These are phyloP conservation scores for Bassia scoparia DNA, from an alignment of 148 eudicot genomes.

Conservation along the genomic window DNA sequence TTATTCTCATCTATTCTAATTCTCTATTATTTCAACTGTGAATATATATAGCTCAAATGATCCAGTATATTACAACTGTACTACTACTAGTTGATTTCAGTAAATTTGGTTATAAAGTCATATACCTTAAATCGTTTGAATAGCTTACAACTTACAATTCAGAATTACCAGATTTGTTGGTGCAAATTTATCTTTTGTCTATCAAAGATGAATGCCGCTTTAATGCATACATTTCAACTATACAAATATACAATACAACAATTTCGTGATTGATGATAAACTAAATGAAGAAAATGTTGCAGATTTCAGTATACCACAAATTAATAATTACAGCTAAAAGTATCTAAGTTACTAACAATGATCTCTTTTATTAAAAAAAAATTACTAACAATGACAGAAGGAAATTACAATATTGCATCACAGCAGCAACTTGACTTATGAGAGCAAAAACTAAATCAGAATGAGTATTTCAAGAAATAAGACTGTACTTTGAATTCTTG, in stretches of 20 bases:
- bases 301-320: not conserved
- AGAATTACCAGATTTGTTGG: not conserved
- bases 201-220: not conserved
- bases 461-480: not conserved
- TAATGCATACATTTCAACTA: not conserved
- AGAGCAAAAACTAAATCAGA: not conserved
- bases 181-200: no score
- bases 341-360: no score
- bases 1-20: no score
- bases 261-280: no score
- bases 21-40: not conserved
- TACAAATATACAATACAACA: not conserved
- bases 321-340: not conserved
- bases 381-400: no score
- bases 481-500: conserved; percentile 63
- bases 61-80: not conserved
- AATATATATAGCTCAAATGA: not conserved
- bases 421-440: not conserved
- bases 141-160: not conserved
- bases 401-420: not conserved
- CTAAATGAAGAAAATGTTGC: not conserved
- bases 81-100: not conserved
- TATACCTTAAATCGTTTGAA: not conserved
- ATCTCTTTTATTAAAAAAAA: no score
- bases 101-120: no score